Conservation (phyloP, 1,139 yeast species). For the Tardiomyces blankii region DNA sequence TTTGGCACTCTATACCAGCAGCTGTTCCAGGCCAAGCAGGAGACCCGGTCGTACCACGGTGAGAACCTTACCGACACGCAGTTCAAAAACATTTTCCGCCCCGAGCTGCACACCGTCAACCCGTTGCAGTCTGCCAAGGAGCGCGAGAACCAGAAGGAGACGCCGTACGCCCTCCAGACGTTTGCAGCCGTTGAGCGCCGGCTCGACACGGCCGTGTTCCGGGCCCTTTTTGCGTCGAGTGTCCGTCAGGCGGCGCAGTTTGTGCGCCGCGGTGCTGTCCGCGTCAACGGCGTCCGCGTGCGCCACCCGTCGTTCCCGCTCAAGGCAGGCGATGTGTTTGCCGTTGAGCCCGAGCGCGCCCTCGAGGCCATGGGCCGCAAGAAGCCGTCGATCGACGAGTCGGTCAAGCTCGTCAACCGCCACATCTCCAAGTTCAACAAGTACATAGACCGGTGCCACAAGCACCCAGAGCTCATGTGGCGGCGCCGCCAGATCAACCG, state of each 20-base stretch:
- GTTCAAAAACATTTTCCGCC: conserved; percentile 62
- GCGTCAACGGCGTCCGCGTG: conserved; percentile 69
- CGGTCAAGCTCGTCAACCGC: conserved; percentile 55
- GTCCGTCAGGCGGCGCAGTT: conserved; percentile 91
- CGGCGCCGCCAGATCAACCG: conserved; percentile 33
- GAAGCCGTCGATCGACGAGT: conserved; percentile 63
- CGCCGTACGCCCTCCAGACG: conserved; percentile 79
- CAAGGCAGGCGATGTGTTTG: conserved; percentile 76
- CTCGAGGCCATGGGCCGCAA: conserved; percentile 73
- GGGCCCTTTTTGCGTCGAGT: conserved; percentile 90
- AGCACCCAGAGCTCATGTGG: conserved; percentile 51
- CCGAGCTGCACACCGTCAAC: conserved; percentile 74
- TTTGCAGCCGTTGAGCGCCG: conserved; percentile 82
- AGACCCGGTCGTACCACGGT: conserved; percentile 92
- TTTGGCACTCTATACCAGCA: conserved; percentile 72
- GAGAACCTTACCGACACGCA: conserved; percentile 81
- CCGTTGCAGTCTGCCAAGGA: conserved; percentile 30
- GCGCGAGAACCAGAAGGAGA: conserved; percentile 14
- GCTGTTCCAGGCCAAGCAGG: conserved; percentile 85
- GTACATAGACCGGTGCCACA: conserved; percentile 47
- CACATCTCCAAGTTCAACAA: conserved; percentile 71
- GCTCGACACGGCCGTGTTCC: conserved; percentile 78
- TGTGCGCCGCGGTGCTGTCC: conserved; percentile 70
- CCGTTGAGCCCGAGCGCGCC: conserved; percentile 79
- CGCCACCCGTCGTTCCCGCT: conserved; percentile 74